phyloP scores from a whole-genome alignment of 1,284 basidiomycete genomes.

The Microbotryum silenes-acaulis region DNA sequence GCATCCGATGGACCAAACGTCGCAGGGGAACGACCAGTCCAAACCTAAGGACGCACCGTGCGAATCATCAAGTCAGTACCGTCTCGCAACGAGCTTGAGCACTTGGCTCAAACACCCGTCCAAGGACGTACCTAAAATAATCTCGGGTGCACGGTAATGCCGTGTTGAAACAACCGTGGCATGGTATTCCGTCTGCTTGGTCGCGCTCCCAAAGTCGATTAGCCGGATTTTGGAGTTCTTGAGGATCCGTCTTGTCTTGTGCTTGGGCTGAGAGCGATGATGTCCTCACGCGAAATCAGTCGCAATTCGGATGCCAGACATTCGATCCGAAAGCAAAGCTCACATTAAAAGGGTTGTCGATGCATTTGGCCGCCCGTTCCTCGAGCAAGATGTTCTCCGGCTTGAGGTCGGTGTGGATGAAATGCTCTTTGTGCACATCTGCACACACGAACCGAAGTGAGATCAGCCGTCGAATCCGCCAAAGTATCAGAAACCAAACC shows the following conservation, averaged over 20 bases:
- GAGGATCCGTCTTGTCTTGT: slow-evolving; percentile 61
- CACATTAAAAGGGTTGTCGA: too few species aligned
- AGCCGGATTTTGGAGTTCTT: slow-evolving; percentile 86
- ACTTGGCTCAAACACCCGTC: background rate
- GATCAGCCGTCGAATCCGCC: background rate
- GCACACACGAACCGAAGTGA: background rate
- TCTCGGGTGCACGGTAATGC: slow-evolving; percentile 98
- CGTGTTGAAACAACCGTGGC: slow-evolving; percentile 95
- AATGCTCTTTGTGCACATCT: slow-evolving; percentile 85
- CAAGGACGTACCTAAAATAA: slow-evolving; percentile 72
- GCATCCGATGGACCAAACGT: slow-evolving; percentile 96
- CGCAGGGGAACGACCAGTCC: slow-evolving; percentile 97
- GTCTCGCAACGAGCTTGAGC: background rate
- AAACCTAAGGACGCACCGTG: slow-evolving; percentile 52
- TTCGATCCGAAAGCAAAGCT: too few species aligned
- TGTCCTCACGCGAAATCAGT: too few species aligned
- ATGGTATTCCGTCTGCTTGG: slow-evolving; percentile 97
- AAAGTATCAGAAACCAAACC: background rate
- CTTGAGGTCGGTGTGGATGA: slow-evolving; percentile 98
- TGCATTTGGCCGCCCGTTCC: slow-evolving; percentile 53
- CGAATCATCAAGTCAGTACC: slow-evolving; percentile 3
- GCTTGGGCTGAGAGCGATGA: slow-evolving; percentile 4
- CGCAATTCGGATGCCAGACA: too few species aligned
- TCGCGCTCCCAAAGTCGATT: slow-evolving; percentile 98
- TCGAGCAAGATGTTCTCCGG: slow-evolving; percentile 97